phyloP scores from a whole-genome alignment of 495 filamentous ascomycete genomes.

The Polyplosphaeria fusca region DNA sequence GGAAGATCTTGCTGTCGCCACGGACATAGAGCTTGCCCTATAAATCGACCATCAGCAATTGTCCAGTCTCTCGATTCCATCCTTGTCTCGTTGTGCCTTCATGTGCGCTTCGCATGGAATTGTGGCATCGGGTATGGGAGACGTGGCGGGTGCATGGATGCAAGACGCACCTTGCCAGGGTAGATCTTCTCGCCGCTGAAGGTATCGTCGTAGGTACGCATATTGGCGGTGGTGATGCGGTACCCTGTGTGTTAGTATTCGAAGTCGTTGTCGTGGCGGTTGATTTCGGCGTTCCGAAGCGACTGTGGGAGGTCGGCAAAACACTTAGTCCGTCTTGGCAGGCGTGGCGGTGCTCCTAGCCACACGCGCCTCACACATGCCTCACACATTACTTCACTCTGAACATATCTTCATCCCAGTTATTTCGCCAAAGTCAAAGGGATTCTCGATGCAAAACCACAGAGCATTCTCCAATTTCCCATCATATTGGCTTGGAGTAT shows the following conservation, averaged over 20 bases:
- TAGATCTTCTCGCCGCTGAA: conserved; percentile 99
- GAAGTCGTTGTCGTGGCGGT: conserved; percentile 31
- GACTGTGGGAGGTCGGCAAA: no score
- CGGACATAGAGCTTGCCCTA: conserved; percentile 98
- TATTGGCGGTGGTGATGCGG: conserved; percentile 57
- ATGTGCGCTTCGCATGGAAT: no score
- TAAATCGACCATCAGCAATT: conserved; percentile 25
- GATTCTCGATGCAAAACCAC: no score
- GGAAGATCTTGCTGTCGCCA: conserved; percentile 99
- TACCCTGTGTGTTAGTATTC: conserved; percentile 34
- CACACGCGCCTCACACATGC: no score
- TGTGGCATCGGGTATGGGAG: conserved; percentile 1
- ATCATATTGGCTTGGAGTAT: no score
- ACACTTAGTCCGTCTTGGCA: no score
- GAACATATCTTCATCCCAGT: no score
- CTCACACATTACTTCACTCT: no score
- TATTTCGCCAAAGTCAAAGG: no score
- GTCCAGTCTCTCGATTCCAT: conserved; percentile 1
- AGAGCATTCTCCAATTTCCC: no score
- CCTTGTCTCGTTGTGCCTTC: neutral
- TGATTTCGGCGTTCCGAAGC: no score
- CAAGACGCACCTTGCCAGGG: conserved; percentile 86
- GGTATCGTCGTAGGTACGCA: conserved; percentile 98
- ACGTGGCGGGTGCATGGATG: conserved; percentile 1
- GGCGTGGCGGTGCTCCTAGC: no score